phyloP scores from a whole-genome alignment of 495 filamentous ascomycete species.

The Hypoxylon cercidicola region DNA sequence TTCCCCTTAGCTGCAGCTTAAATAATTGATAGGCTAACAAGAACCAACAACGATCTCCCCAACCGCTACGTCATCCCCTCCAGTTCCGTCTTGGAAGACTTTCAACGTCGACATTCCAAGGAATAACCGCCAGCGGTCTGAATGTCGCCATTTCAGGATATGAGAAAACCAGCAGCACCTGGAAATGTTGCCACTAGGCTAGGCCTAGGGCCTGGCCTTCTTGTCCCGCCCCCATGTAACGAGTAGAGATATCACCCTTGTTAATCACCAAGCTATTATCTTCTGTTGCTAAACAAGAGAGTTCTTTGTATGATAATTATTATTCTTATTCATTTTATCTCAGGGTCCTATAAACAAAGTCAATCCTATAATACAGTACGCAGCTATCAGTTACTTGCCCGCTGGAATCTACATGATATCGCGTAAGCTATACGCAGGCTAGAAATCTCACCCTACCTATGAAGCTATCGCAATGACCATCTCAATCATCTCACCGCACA shows the following conservation, averaged over 20 bases:
- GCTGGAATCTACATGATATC: too few relatives aligned
- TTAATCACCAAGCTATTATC: conserved; percentile 27
- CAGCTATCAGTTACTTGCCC: too few relatives aligned
- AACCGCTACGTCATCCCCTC: conserved; percentile 37
- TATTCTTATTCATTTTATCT: background rate
- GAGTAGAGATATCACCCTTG: conserved; percentile 11
- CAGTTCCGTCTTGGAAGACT: conserved; percentile 17
- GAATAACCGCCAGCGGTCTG: conserved; percentile 24
- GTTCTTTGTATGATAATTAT: conserved; percentile 8
- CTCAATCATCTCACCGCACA: background rate
- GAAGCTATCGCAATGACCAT: background rate
- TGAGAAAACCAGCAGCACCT: background rate
- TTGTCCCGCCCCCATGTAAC: conserved; percentile 7
- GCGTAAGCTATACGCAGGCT: too few relatives aligned
- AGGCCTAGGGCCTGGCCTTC: background rate
- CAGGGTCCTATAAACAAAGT: background rate
- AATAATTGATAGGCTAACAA: conserved; percentile 28
- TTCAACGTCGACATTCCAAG: conserved; percentile 11
- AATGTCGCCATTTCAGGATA: background rate
- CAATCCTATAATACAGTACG: background rate
- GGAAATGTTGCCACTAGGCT: conserved; percentile 6
- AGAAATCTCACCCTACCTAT: background rate
- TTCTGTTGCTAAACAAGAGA: conserved; percentile 12
- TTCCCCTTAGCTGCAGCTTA: conserved; percentile 15
- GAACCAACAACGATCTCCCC: conserved; percentile 5